phyloP scores from a whole-genome alignment of 495 filamentous ascomycete genomes.

The Poronia punctata region DNA sequence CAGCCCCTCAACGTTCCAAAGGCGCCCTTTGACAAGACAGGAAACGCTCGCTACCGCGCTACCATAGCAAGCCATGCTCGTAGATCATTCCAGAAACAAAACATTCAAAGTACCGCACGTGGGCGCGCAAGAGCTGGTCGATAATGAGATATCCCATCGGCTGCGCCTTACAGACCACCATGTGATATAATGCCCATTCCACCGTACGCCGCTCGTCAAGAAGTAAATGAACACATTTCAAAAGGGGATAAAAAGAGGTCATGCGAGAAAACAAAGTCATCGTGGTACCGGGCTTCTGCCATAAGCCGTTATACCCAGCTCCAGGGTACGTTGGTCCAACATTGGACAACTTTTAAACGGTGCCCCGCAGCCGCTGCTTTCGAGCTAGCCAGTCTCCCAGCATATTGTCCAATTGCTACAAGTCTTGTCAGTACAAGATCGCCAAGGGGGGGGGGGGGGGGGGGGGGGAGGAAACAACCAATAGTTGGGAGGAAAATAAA shows the following conservation, averaged over 20 bases:
- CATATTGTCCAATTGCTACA: slow-evolving; percentile 71
- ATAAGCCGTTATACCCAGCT: neutral
- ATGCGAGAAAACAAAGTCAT: slow-evolving; percentile 8
- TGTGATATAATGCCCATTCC: slow-evolving; percentile 11
- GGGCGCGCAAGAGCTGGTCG: slow-evolving; percentile 1
- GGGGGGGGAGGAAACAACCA: no score
- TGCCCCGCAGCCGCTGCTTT: slow-evolving; percentile 47
- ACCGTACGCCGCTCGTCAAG: slow-evolving; percentile 7
- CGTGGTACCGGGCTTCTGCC: neutral
- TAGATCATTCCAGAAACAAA: slow-evolving; percentile 10
- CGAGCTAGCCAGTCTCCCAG: slow-evolving; percentile 73
- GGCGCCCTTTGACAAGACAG: slow-evolving; percentile 3
- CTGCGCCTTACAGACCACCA: slow-evolving; percentile 4
- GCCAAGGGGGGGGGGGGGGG: no score
- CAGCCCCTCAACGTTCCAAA: neutral
- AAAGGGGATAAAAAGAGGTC: neutral
- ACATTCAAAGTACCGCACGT: neutral
- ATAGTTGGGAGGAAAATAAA: no score
- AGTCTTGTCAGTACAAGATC: no score
- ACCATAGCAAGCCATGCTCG: slow-evolving; percentile 3
- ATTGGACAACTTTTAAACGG: slow-evolving; percentile 21
- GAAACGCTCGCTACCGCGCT: slow-evolving; percentile 4
- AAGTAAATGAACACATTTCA: slow-evolving; percentile 6
- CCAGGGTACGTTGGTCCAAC: neutral
- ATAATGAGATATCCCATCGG: slow-evolving; percentile 1